Evolutionary conservation across 768 basidiomycete genomes (phyloP).

Genomic region (Pholiota conissans): DNA sequence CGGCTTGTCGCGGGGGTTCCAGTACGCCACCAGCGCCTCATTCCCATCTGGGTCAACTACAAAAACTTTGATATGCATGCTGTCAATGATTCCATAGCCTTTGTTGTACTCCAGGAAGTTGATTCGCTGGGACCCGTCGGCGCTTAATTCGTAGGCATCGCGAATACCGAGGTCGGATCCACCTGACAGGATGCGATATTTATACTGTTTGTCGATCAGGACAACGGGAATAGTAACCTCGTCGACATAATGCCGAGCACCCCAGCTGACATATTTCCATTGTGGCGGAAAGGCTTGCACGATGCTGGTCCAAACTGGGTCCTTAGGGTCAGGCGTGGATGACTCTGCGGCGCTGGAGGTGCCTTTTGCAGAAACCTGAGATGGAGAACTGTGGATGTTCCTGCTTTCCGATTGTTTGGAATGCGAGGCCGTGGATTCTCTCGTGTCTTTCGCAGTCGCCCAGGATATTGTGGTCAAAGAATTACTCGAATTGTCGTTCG

Average conservation of each 20-base stretch:
- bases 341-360: not conserved
- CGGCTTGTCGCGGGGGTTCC: slow-evolving; percentile 1
- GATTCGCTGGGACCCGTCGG: slow-evolving; percentile 1
- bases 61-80: not conserved
- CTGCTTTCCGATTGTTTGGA: not conserved
- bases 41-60: slow-evolving; percentile 2
- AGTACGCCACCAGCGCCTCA: not conserved
- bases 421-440: not conserved
- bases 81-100: not conserved
- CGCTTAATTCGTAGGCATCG: not conserved
- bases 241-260: not conserved
- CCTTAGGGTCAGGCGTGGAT: slow-evolving; percentile 1
- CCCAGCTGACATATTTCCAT: slow-evolving; percentile 3
- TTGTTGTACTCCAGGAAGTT: slow-evolving; percentile 5
- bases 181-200: not conserved
- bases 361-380: no score
- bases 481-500: not conserved
- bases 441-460: not conserved
- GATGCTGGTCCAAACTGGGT: not conserved
- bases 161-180: not conserved
- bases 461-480: not conserved
- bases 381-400: not conserved
- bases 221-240: slow-evolving; percentile 1
- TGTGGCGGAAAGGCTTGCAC: slow-evolving; percentile 3
- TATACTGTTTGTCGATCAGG: not conserved